A percentile compares a stretch with the other conserved stretches of the same genome.
These are phyloP conservation scores for Plasmodium blacklocki DNA, from an alignment of 169 alveolate genomes.

Conservation along the genomic window DNA sequence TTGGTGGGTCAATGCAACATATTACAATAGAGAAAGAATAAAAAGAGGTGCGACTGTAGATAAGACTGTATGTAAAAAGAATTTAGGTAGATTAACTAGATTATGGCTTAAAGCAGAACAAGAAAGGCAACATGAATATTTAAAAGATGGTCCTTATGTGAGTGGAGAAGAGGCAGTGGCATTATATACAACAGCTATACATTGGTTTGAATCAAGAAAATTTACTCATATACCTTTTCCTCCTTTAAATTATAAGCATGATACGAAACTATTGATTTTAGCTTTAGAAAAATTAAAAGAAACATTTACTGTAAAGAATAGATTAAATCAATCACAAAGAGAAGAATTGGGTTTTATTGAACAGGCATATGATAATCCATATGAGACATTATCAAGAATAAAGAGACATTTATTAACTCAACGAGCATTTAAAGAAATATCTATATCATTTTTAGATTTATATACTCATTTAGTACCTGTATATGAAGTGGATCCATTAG, in stretches of 20 bases:
- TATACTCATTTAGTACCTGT: constrained; percentile 99
- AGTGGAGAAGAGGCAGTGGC: constrained; percentile 99
- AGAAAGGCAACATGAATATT: constrained; percentile 98
- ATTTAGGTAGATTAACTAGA: constrained; percentile 99
- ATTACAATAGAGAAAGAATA: constrained; percentile 99
- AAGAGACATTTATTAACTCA: constrained; percentile 99
- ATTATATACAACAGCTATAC: constrained; percentile 98
- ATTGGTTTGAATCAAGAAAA: constrained; percentile 99
- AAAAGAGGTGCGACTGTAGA: constrained; percentile 99
- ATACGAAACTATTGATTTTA: constrained; percentile 97
- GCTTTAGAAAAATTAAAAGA: constrained; percentile 99
- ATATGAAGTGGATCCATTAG: constrained; percentile 99
- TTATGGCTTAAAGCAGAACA: constrained; percentile 98
- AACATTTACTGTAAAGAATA: constrained; percentile 94
- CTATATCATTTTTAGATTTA: constrained; percentile 98
- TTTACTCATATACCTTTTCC: constrained; percentile 99
- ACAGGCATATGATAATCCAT: constrained; percentile 99
- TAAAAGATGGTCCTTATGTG: constrained; percentile 99
- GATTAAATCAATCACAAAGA: constrained; percentile 98
- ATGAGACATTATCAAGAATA: constrained; percentile 99
- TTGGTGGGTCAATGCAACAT: constrained; percentile 99
- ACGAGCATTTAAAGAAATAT: constrained; percentile 99
- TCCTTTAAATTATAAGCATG: constrained; percentile 99
- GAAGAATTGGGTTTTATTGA: constrained; percentile 99
- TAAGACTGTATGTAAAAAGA: constrained; percentile 99